A percentile compares a stretch with the other conserved stretches of the same genome.
These are phyloP conservation scores for Russula emetica DNA, from an alignment of 768 basidiomycete species.

Conservation along the genomic window DNA sequence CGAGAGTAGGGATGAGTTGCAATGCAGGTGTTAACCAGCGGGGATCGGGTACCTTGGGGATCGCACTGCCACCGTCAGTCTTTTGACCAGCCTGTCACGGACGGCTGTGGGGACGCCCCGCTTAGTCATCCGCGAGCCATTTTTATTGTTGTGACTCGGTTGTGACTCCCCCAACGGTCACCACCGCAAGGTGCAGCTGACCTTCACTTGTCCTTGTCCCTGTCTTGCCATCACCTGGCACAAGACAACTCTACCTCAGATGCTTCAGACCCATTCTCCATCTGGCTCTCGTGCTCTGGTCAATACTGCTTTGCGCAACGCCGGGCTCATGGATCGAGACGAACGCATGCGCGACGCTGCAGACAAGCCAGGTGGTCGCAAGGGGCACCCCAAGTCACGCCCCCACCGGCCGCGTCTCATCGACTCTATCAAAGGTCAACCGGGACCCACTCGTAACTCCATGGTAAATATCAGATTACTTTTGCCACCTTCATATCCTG, in stretches of 20 bases:
- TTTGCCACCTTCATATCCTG: conserved; percentile 29
- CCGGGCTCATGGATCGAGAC: conserved; percentile 75
- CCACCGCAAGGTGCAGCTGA: background rate
- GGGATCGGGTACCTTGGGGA: background rate
- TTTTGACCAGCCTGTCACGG: background rate
- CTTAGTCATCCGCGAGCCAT: conserved; percentile 11
- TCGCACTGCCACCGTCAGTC: background rate
- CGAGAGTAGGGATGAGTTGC: background rate
- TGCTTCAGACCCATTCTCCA: conserved; percentile 61
- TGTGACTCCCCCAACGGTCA: conserved; percentile 10
- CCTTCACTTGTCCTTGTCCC: background rate
- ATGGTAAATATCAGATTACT: conserved; percentile 62
- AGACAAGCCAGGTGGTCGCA: conserved; percentile 69
- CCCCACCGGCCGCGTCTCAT: conserved; percentile 57
- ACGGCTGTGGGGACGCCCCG: background rate
- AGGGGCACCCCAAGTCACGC: conserved; percentile 57
- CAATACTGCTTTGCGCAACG: conserved; percentile 57
- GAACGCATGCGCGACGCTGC: conserved; percentile 67
- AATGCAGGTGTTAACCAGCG: background rate
- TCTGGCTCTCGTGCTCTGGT: conserved; percentile 57
- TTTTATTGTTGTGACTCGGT: conserved; percentile 13
- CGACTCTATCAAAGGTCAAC: conserved; percentile 53
- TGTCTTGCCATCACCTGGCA: conserved; percentile 13
- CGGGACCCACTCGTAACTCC: conserved; percentile 46
- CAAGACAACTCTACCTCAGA: conserved; percentile 28